phyloP scores from a whole-genome alignment of 805 yeast species.

The Vanderwaltozyma yarrowii region DNA sequence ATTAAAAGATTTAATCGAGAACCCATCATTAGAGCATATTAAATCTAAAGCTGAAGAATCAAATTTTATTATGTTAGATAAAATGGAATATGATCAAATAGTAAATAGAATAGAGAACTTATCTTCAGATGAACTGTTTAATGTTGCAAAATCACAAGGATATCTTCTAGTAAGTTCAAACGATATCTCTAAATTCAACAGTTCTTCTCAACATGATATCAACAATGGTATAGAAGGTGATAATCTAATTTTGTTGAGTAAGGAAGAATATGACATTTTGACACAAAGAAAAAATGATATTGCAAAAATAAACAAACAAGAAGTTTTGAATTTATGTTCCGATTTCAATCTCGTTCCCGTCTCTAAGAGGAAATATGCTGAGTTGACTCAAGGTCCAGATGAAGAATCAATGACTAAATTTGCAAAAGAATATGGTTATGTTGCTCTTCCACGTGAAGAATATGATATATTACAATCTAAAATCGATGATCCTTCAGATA shows the following conservation, averaged over 20 bases:
- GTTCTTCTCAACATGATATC: background rate
- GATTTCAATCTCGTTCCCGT: conserved; percentile 9
- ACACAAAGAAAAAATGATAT: background rate
- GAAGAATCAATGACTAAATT: conserved; percentile 6
- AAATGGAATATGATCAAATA: conserved; percentile 8
- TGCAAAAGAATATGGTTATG: conserved; percentile 15
- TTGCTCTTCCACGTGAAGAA: conserved; percentile 9
- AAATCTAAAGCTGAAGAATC: conserved; percentile 12
- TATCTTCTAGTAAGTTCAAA: conserved; percentile 3
- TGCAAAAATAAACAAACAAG: conserved; percentile 3
- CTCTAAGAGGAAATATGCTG: conserved; percentile 8
- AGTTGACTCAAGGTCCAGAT: conserved; percentile 7
- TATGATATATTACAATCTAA: conserved; percentile 1
- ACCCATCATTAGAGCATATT: conserved; percentile 17
- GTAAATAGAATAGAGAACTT: conserved; percentile 7
- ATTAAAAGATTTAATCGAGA: conserved; percentile 10
- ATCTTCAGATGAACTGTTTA: conserved; percentile 9
- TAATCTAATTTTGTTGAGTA: conserved; percentile 1
- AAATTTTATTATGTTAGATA: conserved; percentile 9
- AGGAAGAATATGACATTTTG: conserved; percentile 7
- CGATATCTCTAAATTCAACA: background rate
- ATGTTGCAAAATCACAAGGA: conserved; percentile 5
- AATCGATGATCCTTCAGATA: conserved; percentile 6
- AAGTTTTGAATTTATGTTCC: conserved; percentile 10
- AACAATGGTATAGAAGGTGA: background rate